A percentile compares a stretch with the other conserved stretches of the same genome.
phyloP scores from a whole-genome alignment of 106 monocot genomes.

The Gastrodia elata region DNA sequence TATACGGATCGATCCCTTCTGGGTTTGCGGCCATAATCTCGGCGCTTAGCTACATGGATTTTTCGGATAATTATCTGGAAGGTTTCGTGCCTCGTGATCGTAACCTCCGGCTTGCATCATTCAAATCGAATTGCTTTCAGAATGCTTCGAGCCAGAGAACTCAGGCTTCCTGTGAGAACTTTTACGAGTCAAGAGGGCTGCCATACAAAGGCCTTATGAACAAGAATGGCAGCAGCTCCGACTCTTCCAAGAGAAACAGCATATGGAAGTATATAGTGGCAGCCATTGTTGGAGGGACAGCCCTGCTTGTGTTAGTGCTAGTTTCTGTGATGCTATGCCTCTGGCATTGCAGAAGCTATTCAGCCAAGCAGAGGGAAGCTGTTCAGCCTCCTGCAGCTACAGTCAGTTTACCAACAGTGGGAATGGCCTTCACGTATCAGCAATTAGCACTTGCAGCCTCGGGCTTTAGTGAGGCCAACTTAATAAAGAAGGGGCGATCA shows the following conservation, averaged over 20 bases:
- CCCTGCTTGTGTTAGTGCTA: constrained; percentile 15
- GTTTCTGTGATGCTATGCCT: constrained; percentile 21
- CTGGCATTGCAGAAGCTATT: constrained; percentile 6
- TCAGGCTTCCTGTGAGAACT: constrained; percentile 32
- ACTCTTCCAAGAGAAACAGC: constrained; percentile 12
- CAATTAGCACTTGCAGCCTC: constrained; percentile 52
- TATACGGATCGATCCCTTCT: constrained; percentile 32
- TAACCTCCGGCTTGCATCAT: constrained; percentile 10
- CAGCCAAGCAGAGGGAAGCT: neutral
- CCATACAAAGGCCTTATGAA: constrained; percentile 12
- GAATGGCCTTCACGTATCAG: constrained; percentile 48
- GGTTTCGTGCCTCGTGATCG: constrained; percentile 16
- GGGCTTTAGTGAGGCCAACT: constrained; percentile 43
- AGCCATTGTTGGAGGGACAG: constrained; percentile 43
- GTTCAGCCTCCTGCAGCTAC: constrained; percentile 15
- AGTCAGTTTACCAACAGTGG: constrained; percentile 7
- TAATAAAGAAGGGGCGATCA: constrained; percentile 74
- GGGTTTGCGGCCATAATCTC: constrained; percentile 12
- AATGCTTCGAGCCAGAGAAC: constrained; percentile 48
- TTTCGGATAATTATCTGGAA: constrained; percentile 68
- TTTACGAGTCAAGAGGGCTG: constrained; percentile 46
- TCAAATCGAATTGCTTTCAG: constrained; percentile 53
- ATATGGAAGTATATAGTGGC: constrained; percentile 44
- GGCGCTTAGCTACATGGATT: constrained; percentile 27
- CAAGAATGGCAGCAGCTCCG: constrained; percentile 7